phyloP scores from a whole-genome alignment of 2,329 filamentous ascomycete species.

The Alternaria rosae region DNA sequence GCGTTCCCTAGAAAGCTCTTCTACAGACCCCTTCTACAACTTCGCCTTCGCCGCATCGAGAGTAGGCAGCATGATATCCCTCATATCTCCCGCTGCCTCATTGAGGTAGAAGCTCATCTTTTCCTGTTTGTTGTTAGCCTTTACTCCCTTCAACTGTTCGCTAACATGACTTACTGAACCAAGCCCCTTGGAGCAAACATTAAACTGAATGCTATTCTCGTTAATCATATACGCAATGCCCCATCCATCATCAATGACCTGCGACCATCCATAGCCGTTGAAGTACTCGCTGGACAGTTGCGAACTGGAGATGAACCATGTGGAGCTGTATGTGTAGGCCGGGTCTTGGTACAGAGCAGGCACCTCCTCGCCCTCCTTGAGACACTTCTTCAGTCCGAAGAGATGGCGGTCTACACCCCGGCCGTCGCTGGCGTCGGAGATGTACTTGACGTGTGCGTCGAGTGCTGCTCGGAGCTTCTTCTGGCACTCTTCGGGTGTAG shows the following conservation, averaged over 20 bases:
- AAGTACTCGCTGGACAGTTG: conserved; percentile 97
- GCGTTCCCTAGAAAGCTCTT: background rate
- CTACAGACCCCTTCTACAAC: conserved; percentile 64
- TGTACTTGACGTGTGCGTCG: conserved; percentile 86
- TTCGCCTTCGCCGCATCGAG: conserved; percentile 85
- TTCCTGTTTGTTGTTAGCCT: conserved; percentile 55
- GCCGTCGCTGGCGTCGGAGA: conserved; percentile 85
- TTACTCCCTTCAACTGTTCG: too few relatives aligned
- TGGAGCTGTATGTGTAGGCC: conserved; percentile 80
- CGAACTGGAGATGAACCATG: conserved; percentile 87
- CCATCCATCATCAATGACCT: conserved; percentile 95
- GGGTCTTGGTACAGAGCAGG: conserved; percentile 88
- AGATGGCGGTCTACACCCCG: conserved; percentile 95
- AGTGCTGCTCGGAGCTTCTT: conserved; percentile 84
- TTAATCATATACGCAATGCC: conserved; percentile 99
- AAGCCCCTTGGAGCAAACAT: conserved; percentile 91
- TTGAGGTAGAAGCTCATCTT: conserved; percentile 96
- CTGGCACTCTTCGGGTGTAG: conserved; percentile 70
- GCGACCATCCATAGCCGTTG: conserved; percentile 98
- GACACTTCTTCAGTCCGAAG: conserved; percentile 93
- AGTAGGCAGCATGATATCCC: conserved; percentile 83
- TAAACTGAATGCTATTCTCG: conserved; percentile 98
- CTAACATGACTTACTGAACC: conserved; percentile 65
- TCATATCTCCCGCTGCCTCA: conserved; percentile 89
- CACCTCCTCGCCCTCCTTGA: conserved; percentile 79